These are phyloP conservation scores for Candida maesae DNA, from an alignment of 805 yeast species.

Conservation along the genomic window DNA sequence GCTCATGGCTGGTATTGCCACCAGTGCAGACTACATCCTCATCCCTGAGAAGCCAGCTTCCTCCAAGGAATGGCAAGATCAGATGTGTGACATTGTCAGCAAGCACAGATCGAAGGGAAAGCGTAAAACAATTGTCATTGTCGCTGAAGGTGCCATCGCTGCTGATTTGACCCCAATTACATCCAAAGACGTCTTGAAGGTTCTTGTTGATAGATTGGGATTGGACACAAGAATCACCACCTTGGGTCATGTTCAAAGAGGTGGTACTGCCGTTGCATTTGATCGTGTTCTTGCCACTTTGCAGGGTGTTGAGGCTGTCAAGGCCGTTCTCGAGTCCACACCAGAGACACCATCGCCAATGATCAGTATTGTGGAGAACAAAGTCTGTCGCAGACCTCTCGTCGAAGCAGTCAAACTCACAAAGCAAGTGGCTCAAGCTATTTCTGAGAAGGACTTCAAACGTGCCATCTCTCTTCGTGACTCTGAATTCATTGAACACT, in stretches of 20 bases:
- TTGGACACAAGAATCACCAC: slow-evolving; percentile 94
- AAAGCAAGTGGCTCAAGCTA: slow-evolving; percentile 86
- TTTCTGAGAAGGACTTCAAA: slow-evolving; percentile 71
- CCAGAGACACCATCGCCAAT: slow-evolving; percentile 93
- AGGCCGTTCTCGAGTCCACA: slow-evolving; percentile 82
- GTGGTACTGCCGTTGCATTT: slow-evolving; percentile 96
- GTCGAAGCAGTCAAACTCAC: slow-evolving; percentile 89
- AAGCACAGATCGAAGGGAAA: slow-evolving; percentile 78
- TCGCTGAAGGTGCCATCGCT: slow-evolving; percentile 97
- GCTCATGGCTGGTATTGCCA: slow-evolving; percentile 94
- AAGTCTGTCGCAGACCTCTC: slow-evolving; percentile 77
- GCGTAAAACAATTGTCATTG: slow-evolving; percentile 92
- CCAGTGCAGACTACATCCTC: slow-evolving; percentile 91
- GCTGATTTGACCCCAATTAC: slow-evolving; percentile 75
- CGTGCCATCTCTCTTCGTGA: slow-evolving; percentile 87
- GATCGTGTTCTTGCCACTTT: slow-evolving; percentile 89
- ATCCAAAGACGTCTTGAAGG: slow-evolving; percentile 75
- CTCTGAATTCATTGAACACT: slow-evolving; percentile 79
- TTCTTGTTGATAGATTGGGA: slow-evolving; percentile 75
- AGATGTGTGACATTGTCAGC: slow-evolving; percentile 54
- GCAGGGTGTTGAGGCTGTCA: slow-evolving; percentile 97
- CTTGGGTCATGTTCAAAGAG: slow-evolving; percentile 97
- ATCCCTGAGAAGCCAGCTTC: slow-evolving; percentile 92
- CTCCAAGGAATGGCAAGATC: slow-evolving; percentile 71
- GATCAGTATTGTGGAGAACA: slow-evolving; percentile 86